Percentiles rank a stretch among this genome's conserved stretches.
These are phyloP conservation scores for Trichophyton schoenleinii DNA, from an alignment of 2,329 filamentous ascomycete species.

Conservation along the genomic window DNA sequence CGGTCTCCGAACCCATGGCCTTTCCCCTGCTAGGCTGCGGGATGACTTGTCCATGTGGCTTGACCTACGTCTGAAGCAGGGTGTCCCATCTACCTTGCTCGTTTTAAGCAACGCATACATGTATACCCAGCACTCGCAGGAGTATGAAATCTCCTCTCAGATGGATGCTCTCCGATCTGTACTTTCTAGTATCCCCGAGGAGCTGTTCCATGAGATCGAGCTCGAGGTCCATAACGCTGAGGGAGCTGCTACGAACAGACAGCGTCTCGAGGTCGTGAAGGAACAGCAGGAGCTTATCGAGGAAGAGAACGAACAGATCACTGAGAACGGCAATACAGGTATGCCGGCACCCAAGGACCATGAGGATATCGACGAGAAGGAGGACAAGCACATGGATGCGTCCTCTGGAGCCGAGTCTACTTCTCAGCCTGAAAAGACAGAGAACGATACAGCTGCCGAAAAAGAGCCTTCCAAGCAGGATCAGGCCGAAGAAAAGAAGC, in stretches of 20 bases:
- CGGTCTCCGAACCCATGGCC: conserved; percentile 81
- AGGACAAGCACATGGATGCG: conserved; percentile 37
- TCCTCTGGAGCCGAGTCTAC: conserved; percentile 45
- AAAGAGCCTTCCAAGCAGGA: conserved; percentile 13
- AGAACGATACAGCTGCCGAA: conserved; percentile 30
- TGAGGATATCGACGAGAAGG: conserved; percentile 90
- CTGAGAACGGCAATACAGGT: conserved; percentile 63
- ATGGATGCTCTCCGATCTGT: conserved; percentile 89
- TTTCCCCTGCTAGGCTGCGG: conserved; percentile 75
- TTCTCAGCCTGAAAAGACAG: conserved; percentile 10
- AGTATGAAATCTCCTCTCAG: conserved; percentile 71
- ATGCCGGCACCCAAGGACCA: conserved; percentile 67
- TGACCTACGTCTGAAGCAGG: conserved; percentile 80
- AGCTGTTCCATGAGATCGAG: conserved; percentile 98
- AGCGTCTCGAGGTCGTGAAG: conserved; percentile 92
- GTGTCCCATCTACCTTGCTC: conserved; percentile 88
- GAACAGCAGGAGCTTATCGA: conserved; percentile 97
- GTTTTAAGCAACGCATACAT: conserved; percentile 97
- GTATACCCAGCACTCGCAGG: conserved; percentile 66
- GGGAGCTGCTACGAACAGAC: conserved; percentile 95
- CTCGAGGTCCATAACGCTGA: conserved; percentile 95
- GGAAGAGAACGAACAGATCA: conserved; percentile 87
- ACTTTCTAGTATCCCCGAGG: conserved; percentile 86
- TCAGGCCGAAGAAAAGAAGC: conserved; percentile 20
- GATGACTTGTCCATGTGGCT: conserved; percentile 91